A percentile compares a stretch with the other conserved stretches of the same genome.
Evolutionary conservation across 179 eudicot genomes (phyloP).

Genomic region (Silene vulgaris): DNA sequence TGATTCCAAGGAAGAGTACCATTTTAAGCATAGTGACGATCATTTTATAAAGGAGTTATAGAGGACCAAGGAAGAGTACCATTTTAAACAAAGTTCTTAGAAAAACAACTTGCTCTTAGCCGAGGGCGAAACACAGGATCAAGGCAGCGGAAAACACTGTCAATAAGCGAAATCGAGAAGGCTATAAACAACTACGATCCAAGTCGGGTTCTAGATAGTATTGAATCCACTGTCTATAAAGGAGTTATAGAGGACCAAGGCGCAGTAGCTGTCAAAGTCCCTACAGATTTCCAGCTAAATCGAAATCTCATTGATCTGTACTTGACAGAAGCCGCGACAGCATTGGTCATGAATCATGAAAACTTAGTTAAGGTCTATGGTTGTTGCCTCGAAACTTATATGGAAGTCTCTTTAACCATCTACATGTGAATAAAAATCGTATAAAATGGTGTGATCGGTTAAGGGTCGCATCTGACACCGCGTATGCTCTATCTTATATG

Average conservation of each 20-base stretch:
- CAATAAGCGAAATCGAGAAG: slow-evolving; percentile 9
- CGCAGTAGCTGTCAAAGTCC: neutral
- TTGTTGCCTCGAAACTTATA: slow-evolving; percentile 19
- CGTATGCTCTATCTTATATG: slow-evolving; percentile 24
- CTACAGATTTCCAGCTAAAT: no score
- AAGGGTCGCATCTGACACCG: slow-evolving; percentile 5
- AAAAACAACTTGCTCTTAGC: slow-evolving; percentile 14
- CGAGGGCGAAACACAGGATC: slow-evolving; percentile 19
- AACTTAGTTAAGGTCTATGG: slow-evolving; percentile 15
- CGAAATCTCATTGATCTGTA: neutral
- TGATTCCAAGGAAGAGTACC: slow-evolving; percentile 15
- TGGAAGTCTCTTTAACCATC: neutral
- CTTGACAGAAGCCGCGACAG: slow-evolving; percentile 3
- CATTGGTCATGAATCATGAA: slow-evolving; percentile 12
- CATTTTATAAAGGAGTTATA: no score
- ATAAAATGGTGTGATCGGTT: slow-evolving; percentile 16
- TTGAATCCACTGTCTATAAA: neutral
- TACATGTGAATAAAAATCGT: slow-evolving; percentile 3
- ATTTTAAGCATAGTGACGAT: no score
- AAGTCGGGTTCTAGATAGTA: neutral
- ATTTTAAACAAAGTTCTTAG: no score
- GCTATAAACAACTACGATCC: slow-evolving; percentile 22
- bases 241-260: neutral
- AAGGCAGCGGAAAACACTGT: slow-evolving; percentile 9
- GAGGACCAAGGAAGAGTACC: no score